phyloP scores from a whole-genome alignment of 2,329 filamentous ascomycete species.

The Colletotrichum tropicicola region DNA sequence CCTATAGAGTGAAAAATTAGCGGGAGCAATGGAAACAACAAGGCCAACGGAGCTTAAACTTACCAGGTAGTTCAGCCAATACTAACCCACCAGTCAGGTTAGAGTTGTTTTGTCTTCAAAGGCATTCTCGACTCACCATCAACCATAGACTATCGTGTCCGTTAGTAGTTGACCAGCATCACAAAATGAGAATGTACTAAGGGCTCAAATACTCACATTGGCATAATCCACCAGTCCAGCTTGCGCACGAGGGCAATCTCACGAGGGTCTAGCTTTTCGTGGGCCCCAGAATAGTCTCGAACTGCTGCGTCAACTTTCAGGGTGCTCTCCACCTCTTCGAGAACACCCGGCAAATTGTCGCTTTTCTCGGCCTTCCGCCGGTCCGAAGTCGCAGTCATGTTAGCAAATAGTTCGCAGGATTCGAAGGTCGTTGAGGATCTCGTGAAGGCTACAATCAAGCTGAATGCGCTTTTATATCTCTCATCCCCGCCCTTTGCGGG shows the following conservation, averaged over 20 bases:
- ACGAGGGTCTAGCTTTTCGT: slow-evolving; percentile 47
- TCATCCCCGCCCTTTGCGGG: neutral
- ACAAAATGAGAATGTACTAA: too few species aligned
- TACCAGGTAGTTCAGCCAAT: slow-evolving; percentile 39
- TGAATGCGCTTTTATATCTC: neutral
- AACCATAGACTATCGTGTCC: neutral
- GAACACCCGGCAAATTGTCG: neutral
- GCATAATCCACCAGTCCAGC: slow-evolving; percentile 49
- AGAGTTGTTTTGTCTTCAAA: too few species aligned
- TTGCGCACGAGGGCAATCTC: slow-evolving; percentile 50
- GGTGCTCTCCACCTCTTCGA: neutral
- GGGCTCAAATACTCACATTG: slow-evolving; percentile 6
- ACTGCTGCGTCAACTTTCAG: neutral
- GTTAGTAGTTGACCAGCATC: neutral
- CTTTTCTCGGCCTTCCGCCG: neutral
- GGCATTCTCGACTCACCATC: slow-evolving; percentile 9
- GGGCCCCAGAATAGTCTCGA: slow-evolving; percentile 47
- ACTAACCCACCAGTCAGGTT: neutral
- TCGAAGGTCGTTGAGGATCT: neutral
- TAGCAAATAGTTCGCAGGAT: neutral
- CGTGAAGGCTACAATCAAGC: neutral
- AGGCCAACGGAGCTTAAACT: too few species aligned
- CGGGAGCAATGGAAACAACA: too few species aligned
- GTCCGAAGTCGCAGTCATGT: neutral
- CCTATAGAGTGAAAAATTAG: neutral